Percentiles rank a stretch among this genome's conserved stretches.
Evolutionary conservation across 331 rosid species (phyloP).

Genomic region (Dryas integrifolia): DNA sequence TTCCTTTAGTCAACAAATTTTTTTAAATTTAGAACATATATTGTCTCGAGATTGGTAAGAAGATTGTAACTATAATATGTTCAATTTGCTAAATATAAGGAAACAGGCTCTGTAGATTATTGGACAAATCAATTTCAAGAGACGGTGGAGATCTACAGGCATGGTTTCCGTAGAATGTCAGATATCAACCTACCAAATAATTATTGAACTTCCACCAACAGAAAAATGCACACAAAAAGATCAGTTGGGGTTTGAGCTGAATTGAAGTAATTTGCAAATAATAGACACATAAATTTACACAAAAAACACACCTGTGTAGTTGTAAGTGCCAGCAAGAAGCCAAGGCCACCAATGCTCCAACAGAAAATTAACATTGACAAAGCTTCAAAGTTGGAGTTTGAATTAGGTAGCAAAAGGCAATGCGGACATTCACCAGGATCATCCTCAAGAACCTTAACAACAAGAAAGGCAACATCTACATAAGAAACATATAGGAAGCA

Average conservation of each 20-base stretch:
- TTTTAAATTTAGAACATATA: background rate
- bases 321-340: conserved; percentile 75
- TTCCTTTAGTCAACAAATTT: background rate
- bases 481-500: background rate
- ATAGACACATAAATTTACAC: background rate
- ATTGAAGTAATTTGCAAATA: background rate
- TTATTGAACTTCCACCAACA: background rate
- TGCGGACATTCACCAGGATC: conserved; percentile 56
- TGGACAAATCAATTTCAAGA: background rate
- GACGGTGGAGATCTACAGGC: background rate
- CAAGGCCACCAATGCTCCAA: conserved; percentile 77
- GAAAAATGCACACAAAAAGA: background rate
- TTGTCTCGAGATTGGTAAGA: background rate
- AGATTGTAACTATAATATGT: background rate
- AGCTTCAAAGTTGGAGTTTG: conserved; percentile 62
- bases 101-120: background rate
- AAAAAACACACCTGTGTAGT: conserved; percentile 50
- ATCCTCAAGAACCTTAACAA: conserved; percentile 57
- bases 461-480: background rate
- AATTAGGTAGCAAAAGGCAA: conserved; percentile 53
- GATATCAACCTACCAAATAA: background rate
- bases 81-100: background rate
- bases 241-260: background rate
- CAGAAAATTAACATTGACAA: conserved; percentile 53
- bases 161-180: background rate